Evolutionary conservation across 768 basidiomycete species (phyloP).

Genomic region (Rhizopogon vinicolor): DNA sequence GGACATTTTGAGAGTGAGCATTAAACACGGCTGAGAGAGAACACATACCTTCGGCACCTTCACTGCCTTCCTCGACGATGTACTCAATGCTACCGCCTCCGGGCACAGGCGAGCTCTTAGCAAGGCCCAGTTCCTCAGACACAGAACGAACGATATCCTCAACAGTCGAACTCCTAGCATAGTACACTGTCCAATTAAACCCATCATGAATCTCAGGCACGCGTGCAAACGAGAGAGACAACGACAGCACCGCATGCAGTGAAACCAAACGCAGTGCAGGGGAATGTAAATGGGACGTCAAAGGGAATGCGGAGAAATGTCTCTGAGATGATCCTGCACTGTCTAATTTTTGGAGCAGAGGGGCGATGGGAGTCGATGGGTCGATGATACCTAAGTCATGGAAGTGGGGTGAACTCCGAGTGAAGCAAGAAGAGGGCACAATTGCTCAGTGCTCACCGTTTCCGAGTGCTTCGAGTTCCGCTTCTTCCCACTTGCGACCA

Average conservation of each 20-base stretch:
- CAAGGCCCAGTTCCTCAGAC: conserved; percentile 62
- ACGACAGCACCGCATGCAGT: conserved; percentile 52
- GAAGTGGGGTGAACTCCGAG: conserved; percentile 5
- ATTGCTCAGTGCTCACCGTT: conserved; percentile 43
- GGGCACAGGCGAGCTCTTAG: conserved; percentile 59
- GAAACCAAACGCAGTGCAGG: conserved; percentile 71
- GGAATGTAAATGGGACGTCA: conserved; percentile 63
- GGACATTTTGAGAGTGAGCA: conserved; percentile 1
- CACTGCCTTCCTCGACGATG: conserved; percentile 51
- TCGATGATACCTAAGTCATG: conserved; percentile 43
- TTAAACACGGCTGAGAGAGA: conserved; percentile 12
- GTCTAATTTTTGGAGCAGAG: conserved; percentile 42
- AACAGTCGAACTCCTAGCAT: conserved; percentile 54
- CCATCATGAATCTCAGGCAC: conserved; percentile 78
- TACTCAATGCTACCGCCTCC: conserved; percentile 72
- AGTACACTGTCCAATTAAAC: conserved; percentile 60
- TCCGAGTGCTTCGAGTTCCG: conserved; percentile 58
- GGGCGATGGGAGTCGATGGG: conserved; percentile 41
- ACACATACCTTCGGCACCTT: conserved; percentile 40
- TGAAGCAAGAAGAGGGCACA: background rate
- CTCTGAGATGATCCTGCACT: conserved; percentile 32
- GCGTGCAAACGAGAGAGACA: conserved; percentile 53
- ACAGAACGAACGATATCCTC: conserved; percentile 48
- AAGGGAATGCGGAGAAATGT: conserved; percentile 66
- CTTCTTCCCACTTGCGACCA: conserved; percentile 68